phyloP scores from a whole-genome alignment of 352 stramenopile species.

The Lagenidium giganteum region DNA sequence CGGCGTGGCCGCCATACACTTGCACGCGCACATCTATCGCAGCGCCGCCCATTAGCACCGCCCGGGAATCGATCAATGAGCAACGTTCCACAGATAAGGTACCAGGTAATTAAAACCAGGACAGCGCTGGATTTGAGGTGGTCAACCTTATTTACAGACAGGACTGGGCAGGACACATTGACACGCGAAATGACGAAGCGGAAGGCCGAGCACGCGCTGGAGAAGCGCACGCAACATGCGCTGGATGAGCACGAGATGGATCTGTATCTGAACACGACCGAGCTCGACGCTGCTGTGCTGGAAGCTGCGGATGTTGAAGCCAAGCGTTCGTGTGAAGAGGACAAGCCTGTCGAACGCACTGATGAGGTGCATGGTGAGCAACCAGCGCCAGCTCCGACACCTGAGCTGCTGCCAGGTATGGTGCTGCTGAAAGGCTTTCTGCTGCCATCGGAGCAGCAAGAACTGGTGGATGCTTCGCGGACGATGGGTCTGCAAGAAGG shows the following conservation, averaged over 20 bases:
- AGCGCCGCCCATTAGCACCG: too few relatives aligned
- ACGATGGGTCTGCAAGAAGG: slow-evolving; percentile 33
- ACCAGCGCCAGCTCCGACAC: slow-evolving; percentile 5
- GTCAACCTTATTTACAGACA: too few relatives aligned
- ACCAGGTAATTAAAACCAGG: too few relatives aligned
- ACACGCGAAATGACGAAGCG: slow-evolving; percentile 14
- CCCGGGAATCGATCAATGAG: too few relatives aligned
- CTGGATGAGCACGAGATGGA: slow-evolving; percentile 59
- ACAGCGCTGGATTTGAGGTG: too few relatives aligned
- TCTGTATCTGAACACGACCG: slow-evolving; percentile 40
- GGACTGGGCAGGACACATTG: too few relatives aligned
- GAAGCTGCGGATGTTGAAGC: slow-evolving; percentile 1
- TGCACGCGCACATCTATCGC: slow-evolving; percentile 50
- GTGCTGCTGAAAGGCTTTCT: slow-evolving; percentile 59
- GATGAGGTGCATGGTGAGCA: too few relatives aligned
- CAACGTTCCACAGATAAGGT: too few relatives aligned
- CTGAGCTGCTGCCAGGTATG: slow-evolving; percentile 48
- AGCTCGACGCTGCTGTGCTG: not conserved
- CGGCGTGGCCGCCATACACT: slow-evolving; percentile 34
- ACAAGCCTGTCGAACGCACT: too few relatives aligned
- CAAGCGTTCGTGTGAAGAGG: slow-evolving; percentile 3
- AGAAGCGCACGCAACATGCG: slow-evolving; percentile 35
- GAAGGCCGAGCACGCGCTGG: slow-evolving; percentile 47
- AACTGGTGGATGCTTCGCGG: slow-evolving; percentile 44
- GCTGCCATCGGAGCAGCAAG: slow-evolving; percentile 39